Conservation (phyloP, 2,329 filamentous ascomycete species). For the Macrophomina phaseolina region DNA sequence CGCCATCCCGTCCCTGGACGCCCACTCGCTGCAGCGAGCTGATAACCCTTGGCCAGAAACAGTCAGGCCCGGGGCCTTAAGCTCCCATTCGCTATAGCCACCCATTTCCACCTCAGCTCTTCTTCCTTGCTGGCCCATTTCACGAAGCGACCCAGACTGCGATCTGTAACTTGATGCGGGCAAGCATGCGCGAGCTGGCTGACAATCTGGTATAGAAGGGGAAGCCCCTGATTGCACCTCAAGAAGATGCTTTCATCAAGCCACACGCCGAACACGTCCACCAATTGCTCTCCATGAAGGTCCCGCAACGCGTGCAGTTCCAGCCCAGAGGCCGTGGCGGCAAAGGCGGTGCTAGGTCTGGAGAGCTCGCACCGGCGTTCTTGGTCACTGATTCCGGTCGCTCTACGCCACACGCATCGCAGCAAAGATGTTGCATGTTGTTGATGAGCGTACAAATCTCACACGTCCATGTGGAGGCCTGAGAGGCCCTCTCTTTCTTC, state of each 20-base stretch:
- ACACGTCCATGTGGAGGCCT: slow-evolving; percentile 60
- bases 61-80: not conserved
- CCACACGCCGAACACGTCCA: slow-evolving; percentile 69
- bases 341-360: slow-evolving; percentile 34
- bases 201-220: not conserved
- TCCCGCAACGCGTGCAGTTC: slow-evolving; percentile 63
- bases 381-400: slow-evolving; percentile 51
- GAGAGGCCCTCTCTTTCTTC: slow-evolving; percentile 35
- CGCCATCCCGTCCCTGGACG: slow-evolving; percentile 4
- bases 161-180: not conserved
- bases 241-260: slow-evolving; percentile 57
- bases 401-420: slow-evolving; percentile 65
- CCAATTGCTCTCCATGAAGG: slow-evolving; percentile 69
- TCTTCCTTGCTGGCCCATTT: not conserved
- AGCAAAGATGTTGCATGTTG: slow-evolving; percentile 62
- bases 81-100: not conserved
- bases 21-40: not conserved
- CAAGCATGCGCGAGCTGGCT: not conserved
- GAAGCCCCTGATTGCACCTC: not conserved
- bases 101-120: slow-evolving; percentile 1
- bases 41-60: slow-evolving; percentile 2
- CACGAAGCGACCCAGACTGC: not conserved
- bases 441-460: slow-evolving; percentile 68
- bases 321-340: slow-evolving; percentile 59
- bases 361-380: slow-evolving; percentile 34